phyloP scores from a whole-genome alignment of 2,329 filamentous ascomycete species.

The Thielaviopsis cerberus region DNA sequence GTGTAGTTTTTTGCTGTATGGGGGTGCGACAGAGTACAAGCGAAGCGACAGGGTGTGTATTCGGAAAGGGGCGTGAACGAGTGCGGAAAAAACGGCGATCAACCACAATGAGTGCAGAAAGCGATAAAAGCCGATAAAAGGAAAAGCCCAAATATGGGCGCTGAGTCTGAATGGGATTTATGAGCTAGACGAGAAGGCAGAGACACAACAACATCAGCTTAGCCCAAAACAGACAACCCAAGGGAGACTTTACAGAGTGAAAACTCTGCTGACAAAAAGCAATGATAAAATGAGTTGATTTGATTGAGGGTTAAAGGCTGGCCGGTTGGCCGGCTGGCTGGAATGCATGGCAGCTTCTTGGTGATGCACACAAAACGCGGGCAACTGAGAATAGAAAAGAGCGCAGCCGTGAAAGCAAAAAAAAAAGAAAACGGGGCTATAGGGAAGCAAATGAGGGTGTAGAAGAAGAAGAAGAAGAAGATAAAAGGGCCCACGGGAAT shows the following conservation, averaged over 20 bases:
- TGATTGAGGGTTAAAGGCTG: not conserved
- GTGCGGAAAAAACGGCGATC: not conserved
- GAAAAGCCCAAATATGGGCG: not conserved
- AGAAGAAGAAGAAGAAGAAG: not conserved
- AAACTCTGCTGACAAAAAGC: not conserved
- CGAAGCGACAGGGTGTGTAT: not conserved
- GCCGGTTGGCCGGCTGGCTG: no score
- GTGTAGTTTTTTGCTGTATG: not conserved
- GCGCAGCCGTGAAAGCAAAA: not conserved
- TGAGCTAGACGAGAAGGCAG: constrained; percentile 4
- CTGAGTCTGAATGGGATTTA: not conserved
- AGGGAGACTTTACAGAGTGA: not conserved
- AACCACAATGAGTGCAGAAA: not conserved
- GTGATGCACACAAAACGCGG: not conserved
- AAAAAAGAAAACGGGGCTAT: not conserved
- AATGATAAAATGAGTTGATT: not conserved
- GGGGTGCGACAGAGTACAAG: not conserved
- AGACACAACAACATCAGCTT: constrained; percentile 2
- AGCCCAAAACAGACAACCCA: not conserved
- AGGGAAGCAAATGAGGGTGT: not conserved
- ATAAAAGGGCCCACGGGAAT: not conserved
- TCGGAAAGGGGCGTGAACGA: not conserved
- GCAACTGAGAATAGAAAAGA: no score
- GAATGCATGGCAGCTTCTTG: not conserved
- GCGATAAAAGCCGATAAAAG: not conserved